Evolutionary conservation across 2,329 filamentous ascomycete species (phyloP), one percentile per base, ranked within the genome.

Genomic region (Colletotrichum brevisporum): DNA sequence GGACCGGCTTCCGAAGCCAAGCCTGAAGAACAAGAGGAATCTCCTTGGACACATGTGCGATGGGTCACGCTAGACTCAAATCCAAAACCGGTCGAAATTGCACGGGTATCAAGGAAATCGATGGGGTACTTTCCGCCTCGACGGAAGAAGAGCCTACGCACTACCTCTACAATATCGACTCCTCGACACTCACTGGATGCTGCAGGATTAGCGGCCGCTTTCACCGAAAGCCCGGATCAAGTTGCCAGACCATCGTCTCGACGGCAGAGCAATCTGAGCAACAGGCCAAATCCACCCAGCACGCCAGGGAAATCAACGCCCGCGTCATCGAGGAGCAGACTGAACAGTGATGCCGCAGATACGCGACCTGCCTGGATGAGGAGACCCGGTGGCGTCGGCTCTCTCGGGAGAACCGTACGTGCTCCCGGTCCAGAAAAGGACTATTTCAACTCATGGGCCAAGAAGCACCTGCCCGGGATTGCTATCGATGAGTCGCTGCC

Each of bases 61-160:
- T 98, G 94, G 94, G 93, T 97, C 1, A 84, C 92, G 36, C 86
- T 98, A 27, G 93, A 95, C 71, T 91, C 90, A 24, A 82, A 85
- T 56, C 79, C 82, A 16, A 86, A 90, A 26, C 91, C 94, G 1
- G 90, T 96, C 26, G 93, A 98, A 78, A 96, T 99, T 72, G 94
- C 91, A 16, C 90, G 96, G 36, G 89, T 98, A 67, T 90, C 94
- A 24, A 90, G 93, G 66, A 90, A 91, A 80, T 88, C 92, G 2
- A 86, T 98, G 52, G 95, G 95, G 26, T 98, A 95, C 81, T 98
- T 98, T 76, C 95, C 95, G 3, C 95, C 95, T 8, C 89, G 94
- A 21, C 87, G 94, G 77, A 94, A 95, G 89, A 96, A 96, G 90
- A 96, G 92, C 71, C 81, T 88, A 10, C 84, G 87, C 74, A 90